phyloP scores from a whole-genome alignment of 2,329 filamentous ascomycete genomes.

The Colletotrichum tropicicola region DNA sequence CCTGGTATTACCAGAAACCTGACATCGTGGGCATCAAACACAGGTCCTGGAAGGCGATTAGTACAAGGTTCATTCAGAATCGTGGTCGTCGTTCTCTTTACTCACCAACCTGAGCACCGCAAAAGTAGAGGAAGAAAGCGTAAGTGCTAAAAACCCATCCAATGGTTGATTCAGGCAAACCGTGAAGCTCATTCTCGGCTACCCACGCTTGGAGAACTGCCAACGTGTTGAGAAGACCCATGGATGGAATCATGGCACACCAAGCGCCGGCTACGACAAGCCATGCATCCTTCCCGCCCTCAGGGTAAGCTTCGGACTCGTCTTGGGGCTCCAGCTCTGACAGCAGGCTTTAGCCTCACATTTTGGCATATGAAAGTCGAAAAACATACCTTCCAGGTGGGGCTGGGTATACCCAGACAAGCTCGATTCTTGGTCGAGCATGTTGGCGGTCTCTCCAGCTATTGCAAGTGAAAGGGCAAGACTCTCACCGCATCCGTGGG shows the following conservation, averaged over 20 bases:
- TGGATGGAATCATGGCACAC: slow-evolving; percentile 68
- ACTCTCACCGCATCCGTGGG: too few species aligned
- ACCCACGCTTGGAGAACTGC: slow-evolving; percentile 76
- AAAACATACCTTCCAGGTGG: too few species aligned
- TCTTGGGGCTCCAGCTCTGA: not conserved
- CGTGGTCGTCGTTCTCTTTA: not conserved
- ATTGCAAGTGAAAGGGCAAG: too few species aligned
- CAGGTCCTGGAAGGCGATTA: slow-evolving; percentile 52
- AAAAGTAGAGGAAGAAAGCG: slow-evolving; percentile 75
- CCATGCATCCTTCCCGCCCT: slow-evolving; percentile 75
- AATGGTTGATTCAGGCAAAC: slow-evolving; percentile 65
- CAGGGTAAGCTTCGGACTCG: slow-evolving; percentile 60
- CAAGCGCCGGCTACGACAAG: slow-evolving; percentile 77
- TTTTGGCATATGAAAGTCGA: too few species aligned
- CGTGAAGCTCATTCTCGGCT: slow-evolving; percentile 67
- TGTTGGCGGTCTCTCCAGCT: too few species aligned
- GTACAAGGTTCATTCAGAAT: not conserved
- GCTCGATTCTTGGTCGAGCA: too few species aligned
- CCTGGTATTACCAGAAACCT: slow-evolving; percentile 66
- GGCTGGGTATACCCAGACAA: too few species aligned
- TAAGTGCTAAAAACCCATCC: slow-evolving; percentile 81
- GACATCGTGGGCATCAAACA: slow-evolving; percentile 76
- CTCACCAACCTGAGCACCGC: slow-evolving; percentile 71
- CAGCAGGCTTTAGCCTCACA: too few species aligned
- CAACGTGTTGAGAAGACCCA: slow-evolving; percentile 74